Evolutionary conservation across 2,329 filamentous ascomycete genomes (phyloP).

Genomic region (Pyrenophora tritici-repentis): DNA sequence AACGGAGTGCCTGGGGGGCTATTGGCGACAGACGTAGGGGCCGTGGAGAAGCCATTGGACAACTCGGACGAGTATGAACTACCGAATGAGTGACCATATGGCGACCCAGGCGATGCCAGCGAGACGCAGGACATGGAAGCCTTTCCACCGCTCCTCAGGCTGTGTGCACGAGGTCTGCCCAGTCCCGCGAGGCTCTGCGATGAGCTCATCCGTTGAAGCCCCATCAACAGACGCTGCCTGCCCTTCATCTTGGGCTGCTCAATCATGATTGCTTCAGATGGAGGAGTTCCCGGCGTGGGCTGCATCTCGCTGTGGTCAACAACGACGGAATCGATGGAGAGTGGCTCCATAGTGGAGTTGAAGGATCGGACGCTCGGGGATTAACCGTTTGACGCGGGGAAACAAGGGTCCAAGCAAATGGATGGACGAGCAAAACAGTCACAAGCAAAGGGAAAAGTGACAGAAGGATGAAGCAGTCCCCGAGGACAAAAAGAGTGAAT

Average conservation of each 20-base stretch:
- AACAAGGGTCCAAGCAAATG: constrained; percentile 5
- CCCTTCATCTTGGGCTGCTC: constrained; percentile 65
- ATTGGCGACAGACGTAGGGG: constrained; percentile 58
- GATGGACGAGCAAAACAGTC: constrained; percentile 1
- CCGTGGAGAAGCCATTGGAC: constrained; percentile 61
- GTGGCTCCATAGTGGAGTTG: constrained; percentile 39
- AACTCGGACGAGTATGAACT: constrained; percentile 61
- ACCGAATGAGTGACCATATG: constrained; percentile 59
- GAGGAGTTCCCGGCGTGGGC: constrained; percentile 20
- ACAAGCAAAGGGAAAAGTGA: constrained; percentile 11
- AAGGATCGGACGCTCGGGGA: constrained; percentile 6
- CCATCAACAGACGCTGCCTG: constrained; percentile 71
- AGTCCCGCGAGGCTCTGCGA: constrained; percentile 71
- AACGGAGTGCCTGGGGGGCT: constrained; percentile 55
- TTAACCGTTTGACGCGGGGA: constrained; percentile 16
- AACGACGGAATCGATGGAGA: constrained; percentile 47
- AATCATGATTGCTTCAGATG: constrained; percentile 36
- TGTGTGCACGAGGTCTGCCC: constrained; percentile 68
- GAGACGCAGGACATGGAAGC: constrained; percentile 69
- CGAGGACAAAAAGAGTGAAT: constrained; percentile 9
- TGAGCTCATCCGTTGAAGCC: constrained; percentile 80
- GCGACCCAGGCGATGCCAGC: constrained; percentile 57
- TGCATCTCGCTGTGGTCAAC: constrained; percentile 36
- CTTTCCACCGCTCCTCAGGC: constrained; percentile 66
- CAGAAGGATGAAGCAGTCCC: constrained; percentile 6